Evolutionary conservation across 768 basidiomycete genomes (phyloP).

Genomic region (Leccinum uliginosum): DNA sequence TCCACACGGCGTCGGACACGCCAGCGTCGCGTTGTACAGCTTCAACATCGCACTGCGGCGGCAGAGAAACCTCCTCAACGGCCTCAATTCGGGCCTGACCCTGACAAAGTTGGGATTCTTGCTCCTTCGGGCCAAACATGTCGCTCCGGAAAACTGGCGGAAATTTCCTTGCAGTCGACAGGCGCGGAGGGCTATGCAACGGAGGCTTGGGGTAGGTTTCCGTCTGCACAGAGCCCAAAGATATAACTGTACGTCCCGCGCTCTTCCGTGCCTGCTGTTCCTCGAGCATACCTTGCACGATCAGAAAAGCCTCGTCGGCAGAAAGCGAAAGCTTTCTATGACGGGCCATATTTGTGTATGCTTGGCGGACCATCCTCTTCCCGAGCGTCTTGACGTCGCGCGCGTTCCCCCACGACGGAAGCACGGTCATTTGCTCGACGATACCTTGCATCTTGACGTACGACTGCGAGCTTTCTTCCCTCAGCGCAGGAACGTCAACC

Average conservation of each 20-base stretch:
- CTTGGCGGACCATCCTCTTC: background rate
- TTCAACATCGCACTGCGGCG: background rate
- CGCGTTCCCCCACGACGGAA: background rate
- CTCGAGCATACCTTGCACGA: background rate
- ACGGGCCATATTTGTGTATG: background rate
- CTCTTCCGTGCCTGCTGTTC: background rate
- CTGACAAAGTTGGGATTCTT: background rate
- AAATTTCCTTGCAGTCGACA: background rate
- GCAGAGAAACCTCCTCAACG: background rate
- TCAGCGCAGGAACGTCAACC: background rate
- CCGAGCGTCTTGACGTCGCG: background rate
- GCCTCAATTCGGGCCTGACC: background rate
- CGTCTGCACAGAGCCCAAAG: background rate
- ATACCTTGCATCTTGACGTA: background rate
- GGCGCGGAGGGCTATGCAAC: background rate
- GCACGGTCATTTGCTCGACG: background rate
- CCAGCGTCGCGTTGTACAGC: background rate
- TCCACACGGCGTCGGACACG: background rate
- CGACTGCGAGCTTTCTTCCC: background rate
- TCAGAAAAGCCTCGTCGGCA: background rate
- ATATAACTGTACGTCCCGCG: background rate
- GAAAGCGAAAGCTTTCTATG: background rate
- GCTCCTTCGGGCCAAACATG: background rate
- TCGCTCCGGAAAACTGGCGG: background rate
- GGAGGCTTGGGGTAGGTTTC: background rate